These are phyloP conservation scores for Leptographium flavum DNA, from an alignment of 2,329 filamentous ascomycete genomes.

Conservation along the genomic window DNA sequence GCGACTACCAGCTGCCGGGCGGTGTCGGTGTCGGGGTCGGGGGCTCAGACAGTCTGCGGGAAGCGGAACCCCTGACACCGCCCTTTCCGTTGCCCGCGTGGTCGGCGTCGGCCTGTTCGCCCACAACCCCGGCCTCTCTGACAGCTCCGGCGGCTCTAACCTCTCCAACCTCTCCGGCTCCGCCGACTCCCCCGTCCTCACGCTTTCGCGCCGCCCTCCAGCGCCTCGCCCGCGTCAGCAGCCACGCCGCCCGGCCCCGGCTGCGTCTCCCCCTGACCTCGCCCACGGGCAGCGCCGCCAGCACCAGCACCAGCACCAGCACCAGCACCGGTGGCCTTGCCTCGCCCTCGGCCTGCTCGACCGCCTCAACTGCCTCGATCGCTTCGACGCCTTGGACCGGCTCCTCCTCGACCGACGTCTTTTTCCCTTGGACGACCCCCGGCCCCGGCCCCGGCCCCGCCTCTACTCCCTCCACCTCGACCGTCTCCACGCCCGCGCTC, in stretches of 20 bases:
- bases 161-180: no score
- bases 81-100: no score
- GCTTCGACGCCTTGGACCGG: not conserved
- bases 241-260: constrained; percentile 14
- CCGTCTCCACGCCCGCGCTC: constrained; percentile 3
- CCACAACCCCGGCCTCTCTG: not conserved
- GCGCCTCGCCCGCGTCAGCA: constrained; percentile 25
- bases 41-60: no score
- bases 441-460: no score
- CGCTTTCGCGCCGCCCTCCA: constrained; percentile 20
- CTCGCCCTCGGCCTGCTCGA: not conserved
- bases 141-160: not conserved
- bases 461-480: no score
- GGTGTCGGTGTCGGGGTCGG: not conserved
- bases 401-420: constrained; percentile 4
- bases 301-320: no score
- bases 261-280: no score
- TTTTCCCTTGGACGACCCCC: no score
- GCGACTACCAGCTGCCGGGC: constrained; percentile 38
- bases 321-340: no score
- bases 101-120: no score
- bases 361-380: not conserved
- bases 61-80: not conserved
- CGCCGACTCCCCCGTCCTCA: no score
- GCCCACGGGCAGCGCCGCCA: no score